Conservation (phyloP, 2,329 filamentous ascomycete species). For the Ophiocordyceps sinensis region DNA sequence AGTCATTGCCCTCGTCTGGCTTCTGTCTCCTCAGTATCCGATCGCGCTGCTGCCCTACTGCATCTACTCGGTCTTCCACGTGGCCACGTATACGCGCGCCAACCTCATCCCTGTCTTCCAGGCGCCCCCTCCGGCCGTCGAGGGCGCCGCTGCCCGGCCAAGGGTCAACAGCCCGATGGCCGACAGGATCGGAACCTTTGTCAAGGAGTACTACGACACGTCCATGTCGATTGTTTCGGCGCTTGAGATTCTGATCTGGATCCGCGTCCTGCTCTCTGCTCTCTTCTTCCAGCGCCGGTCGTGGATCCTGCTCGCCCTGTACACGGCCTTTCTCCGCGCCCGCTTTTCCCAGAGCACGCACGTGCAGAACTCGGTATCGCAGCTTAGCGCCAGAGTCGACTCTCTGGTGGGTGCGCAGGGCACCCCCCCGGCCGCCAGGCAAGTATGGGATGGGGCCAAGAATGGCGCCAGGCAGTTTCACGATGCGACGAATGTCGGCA, state of each 20-base stretch:
- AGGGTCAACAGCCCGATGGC: slow-evolving; percentile 45
- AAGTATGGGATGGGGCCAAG: slow-evolving; percentile 75
- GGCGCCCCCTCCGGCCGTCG: slow-evolving; percentile 45
- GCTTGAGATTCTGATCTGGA: slow-evolving; percentile 79
- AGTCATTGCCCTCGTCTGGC: slow-evolving; percentile 94
- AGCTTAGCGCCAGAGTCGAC: slow-evolving; percentile 63
- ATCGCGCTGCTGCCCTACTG: slow-evolving; percentile 86
- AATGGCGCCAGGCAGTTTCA: slow-evolving; percentile 56
- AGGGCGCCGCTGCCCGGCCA: slow-evolving; percentile 39
- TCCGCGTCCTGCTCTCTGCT: slow-evolving; percentile 66
- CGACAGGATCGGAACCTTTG: slow-evolving; percentile 78
- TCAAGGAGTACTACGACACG: slow-evolving; percentile 94
- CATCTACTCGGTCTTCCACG: slow-evolving; percentile 97
- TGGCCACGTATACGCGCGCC: slow-evolving; percentile 87
- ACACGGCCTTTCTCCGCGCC: slow-evolving; percentile 85
- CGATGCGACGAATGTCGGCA: slow-evolving; percentile 63
- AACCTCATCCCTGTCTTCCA: slow-evolving; percentile 81
- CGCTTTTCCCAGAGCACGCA: slow-evolving; percentile 83
- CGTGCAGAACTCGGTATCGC: slow-evolving; percentile 68
- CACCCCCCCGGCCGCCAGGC: slow-evolving; percentile 63
- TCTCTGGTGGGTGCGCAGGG: slow-evolving; percentile 73
- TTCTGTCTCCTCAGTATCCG: slow-evolving; percentile 77
- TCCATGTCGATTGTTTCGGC: slow-evolving; percentile 87
- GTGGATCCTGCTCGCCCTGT: slow-evolving; percentile 75
- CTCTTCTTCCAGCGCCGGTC: slow-evolving; percentile 81